Evolutionary conservation across 1,284 basidiomycete genomes (phyloP), one percentile per base, ranked within the genome.

Genomic region (Microbotryum silenes-acaulis): DNA sequence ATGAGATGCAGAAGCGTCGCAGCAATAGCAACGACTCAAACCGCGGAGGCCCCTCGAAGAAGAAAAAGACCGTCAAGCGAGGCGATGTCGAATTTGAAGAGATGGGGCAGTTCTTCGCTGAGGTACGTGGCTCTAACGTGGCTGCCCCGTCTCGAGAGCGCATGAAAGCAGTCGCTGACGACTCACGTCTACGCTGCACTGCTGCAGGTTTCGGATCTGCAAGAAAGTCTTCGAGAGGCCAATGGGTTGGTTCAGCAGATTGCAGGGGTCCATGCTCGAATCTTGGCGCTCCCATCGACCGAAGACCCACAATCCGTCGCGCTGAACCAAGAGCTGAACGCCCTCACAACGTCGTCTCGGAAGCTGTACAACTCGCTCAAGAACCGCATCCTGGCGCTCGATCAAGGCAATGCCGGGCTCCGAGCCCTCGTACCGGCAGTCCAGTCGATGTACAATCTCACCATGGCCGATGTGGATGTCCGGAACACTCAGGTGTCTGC

Each of bases 361-460:
- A 47, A 48, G 21, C 60, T 64, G 31, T 66, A 67, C 50, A 59
- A 60, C 46, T 46, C 53, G 14, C 49, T 72, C 45, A 55, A 65
- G n/a, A 60, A 63, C 21, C 70, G 70, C 46, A 59, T 72, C 20
- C 58, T 61, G 29, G 63, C 42, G 12, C 61, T 72, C 56, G 66
- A 66, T 49, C 69, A 63, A 54, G 70, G 58, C 29, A 66, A 62
- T 61, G 70, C 61, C 45, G 67, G 63, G 54, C 59, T 64, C 51
- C 62, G 51, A 31, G 69, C 62, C 46, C 52, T 63, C 54, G 64
- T 63, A 49, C 67, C 54, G 54, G 66, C 51, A 57, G 66, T 57
- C 1, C 61, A 61, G 20, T 67, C 61, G 20, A n/a, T 45, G 37
- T 56, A 76, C 85, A 86, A 73, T 29, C 56, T 65, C 45, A 48